These are phyloP conservation scores for Candida smagusa DNA, from an alignment of 1,139 yeast genomes.

Conservation along the genomic window DNA sequence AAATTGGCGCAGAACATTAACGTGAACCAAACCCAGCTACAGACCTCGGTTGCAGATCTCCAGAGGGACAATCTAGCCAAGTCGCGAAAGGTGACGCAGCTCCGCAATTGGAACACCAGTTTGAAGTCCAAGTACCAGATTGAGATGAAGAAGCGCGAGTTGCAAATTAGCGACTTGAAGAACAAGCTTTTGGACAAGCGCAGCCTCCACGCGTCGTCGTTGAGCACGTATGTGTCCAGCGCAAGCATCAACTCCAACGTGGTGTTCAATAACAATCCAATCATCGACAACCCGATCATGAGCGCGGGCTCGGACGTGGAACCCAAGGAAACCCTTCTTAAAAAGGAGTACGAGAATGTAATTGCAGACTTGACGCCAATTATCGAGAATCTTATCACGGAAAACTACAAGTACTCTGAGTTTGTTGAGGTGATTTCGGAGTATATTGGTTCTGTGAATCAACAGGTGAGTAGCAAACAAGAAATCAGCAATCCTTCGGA, in stretches of 20 bases:
- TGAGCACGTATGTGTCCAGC: conserved; percentile 27
- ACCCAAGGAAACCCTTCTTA: conserved; percentile 15
- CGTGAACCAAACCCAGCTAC: conserved; percentile 12
- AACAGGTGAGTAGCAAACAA: conserved; percentile 16
- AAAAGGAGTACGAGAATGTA: conserved; percentile 36
- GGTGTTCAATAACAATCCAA: conserved; percentile 35
- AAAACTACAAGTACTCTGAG: conserved; percentile 36
- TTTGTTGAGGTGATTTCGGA: conserved; percentile 29
- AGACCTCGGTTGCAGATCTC: conserved; percentile 20
- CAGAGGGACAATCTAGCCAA: conserved; percentile 26
- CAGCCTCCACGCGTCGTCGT: conserved; percentile 24
- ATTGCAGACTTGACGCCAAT: conserved; percentile 37
- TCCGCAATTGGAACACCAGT: conserved; percentile 30
- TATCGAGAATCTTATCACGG: conserved; percentile 37
- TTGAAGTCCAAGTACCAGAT: conserved; percentile 37
- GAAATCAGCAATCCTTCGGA: conserved; percentile 32
- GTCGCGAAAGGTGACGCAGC: conserved; percentile 25
- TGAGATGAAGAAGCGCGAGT: conserved; percentile 37
- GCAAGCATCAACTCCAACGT: conserved; percentile 21
- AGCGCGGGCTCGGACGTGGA: conserved; percentile 3
- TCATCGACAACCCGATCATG: conserved; percentile 25
- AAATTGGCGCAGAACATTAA: conserved; percentile 17
- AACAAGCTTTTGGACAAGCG: conserved; percentile 37
- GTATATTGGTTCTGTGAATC: conserved; percentile 26
- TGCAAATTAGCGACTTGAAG: conserved; percentile 36